These are phyloP conservation scores for Trametes pubescens DNA, from an alignment of 1,284 basidiomycete genomes.

Conservation along the genomic window DNA sequence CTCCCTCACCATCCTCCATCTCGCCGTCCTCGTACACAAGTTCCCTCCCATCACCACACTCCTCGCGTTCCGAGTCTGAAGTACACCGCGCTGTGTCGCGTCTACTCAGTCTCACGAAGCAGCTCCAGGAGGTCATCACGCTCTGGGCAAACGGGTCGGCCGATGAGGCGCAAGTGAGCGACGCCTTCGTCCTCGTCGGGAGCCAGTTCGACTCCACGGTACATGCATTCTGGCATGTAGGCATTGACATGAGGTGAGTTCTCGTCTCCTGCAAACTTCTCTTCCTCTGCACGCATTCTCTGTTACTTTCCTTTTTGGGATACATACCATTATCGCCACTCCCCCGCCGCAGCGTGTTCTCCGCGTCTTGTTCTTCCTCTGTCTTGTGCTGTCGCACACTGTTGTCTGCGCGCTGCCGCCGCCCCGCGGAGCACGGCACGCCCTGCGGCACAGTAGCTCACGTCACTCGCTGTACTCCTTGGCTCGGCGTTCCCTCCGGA, in stretches of 20 bases:
- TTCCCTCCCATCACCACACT: constrained; percentile 17
- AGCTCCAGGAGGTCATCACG: constrained; percentile 82
- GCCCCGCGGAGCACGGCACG: constrained; percentile 16
- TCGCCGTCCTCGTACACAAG: constrained; percentile 21
- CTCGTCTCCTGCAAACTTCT: constrained; percentile 10
- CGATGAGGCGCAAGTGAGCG: constrained; percentile 84
- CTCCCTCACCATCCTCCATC: constrained; percentile 18
- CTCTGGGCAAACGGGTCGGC: constrained; percentile 78
- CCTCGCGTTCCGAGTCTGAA: constrained; percentile 42
- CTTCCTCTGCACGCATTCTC: constrained; percentile 1
- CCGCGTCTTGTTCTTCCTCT: neutral
- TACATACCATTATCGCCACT: neutral
- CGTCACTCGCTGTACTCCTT: constrained; percentile 20
- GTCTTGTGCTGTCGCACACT: neutral
- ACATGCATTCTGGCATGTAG: constrained; percentile 79
- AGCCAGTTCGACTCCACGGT: constrained; percentile 91
- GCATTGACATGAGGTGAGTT: constrained; percentile 83
- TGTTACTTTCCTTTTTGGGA: constrained; percentile 7
- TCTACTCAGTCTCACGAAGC: constrained; percentile 87
- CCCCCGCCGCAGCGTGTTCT: neutral
- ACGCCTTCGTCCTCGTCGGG: constrained; percentile 93
- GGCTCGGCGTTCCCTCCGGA: constrained; percentile 22
- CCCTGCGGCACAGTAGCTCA: constrained; percentile 7
- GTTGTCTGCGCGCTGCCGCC: constrained; percentile 13
- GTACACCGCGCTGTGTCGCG: constrained; percentile 80